Percentiles rank a stretch among this genome's conserved stretches.
Evolutionary conservation across 805 yeast genomes (phyloP).

Genomic region (Kuraishia cidri): DNA sequence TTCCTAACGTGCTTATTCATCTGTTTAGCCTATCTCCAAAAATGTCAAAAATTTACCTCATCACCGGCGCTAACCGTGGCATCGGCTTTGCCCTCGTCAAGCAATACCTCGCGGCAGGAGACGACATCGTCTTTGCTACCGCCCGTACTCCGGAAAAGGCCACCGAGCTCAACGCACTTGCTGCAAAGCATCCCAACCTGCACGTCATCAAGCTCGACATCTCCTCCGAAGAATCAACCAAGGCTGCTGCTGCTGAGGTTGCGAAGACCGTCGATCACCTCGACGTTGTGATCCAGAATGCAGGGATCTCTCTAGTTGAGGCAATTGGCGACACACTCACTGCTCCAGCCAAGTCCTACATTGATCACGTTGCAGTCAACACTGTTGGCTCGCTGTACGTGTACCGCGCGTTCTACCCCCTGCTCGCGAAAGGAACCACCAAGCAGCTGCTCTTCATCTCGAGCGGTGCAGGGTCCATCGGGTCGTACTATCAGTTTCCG

Average conservation of each 20-base stretch:
- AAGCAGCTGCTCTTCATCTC: slow-evolving; percentile 18
- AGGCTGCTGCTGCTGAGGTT: slow-evolving; percentile 1
- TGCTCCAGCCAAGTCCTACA: neutral
- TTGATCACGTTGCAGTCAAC: slow-evolving; percentile 11
- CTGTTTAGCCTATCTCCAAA: no score
- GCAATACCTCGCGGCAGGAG: neutral
- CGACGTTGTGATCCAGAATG: slow-evolving; percentile 1
- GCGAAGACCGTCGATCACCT: neutral
- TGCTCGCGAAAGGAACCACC: slow-evolving; percentile 8
- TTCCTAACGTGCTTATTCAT: no score
- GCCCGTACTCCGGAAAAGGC: slow-evolving; percentile 1
- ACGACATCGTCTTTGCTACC: slow-evolving; percentile 1
- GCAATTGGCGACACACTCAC: neutral
- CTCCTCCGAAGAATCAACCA: neutral
- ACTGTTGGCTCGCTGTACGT: slow-evolving; percentile 14
- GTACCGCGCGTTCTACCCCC: slow-evolving; percentile 11
- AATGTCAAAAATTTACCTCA: slow-evolving; percentile 2
- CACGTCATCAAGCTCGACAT: neutral
- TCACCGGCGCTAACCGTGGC: slow-evolving; percentile 4
- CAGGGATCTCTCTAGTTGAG: neutral
- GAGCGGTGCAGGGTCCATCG: slow-evolving; percentile 15
- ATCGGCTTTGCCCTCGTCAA: slow-evolving; percentile 2
- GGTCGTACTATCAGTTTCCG: slow-evolving; percentile 8
- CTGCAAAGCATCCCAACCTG: neutral
- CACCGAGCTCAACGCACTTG: neutral